A percentile compares a stretch with the other conserved stretches of the same genome.
Conservation (phyloP, 1,284 basidiomycete genomes). For the Chalciporus sp. region DNA sequence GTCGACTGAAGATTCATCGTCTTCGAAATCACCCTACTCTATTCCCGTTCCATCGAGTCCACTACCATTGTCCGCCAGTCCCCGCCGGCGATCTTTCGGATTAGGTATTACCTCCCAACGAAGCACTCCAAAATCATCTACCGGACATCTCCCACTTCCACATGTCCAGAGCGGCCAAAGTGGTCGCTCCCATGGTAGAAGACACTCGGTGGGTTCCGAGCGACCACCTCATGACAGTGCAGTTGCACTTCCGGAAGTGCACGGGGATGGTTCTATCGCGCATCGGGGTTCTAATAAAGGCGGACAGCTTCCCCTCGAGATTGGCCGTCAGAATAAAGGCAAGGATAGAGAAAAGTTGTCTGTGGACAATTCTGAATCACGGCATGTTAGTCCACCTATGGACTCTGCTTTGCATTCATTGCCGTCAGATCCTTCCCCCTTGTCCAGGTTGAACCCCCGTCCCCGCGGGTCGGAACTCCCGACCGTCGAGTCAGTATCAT, state of each 20-base stretch:
- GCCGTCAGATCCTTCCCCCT: conserved; percentile 15
- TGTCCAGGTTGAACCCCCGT: conserved; percentile 15
- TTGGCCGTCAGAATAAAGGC: conserved; percentile 27
- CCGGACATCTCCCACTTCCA: conserved; percentile 30
- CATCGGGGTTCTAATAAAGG: conserved; percentile 16
- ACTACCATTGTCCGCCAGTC: conserved; percentile 35
- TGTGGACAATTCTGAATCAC: conserved; percentile 1
- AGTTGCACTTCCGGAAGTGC: conserved; percentile 36
- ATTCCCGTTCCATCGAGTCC: conserved; percentile 34
- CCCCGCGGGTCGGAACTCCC: conserved; percentile 2
- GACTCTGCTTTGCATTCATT: conserved; percentile 25
- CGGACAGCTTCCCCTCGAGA: conserved; percentile 12
- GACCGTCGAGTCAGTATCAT: conserved; percentile 31
- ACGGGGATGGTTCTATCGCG: conserved; percentile 6
- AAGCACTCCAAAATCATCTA: conserved; percentile 34
- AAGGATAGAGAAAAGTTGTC: conserved; percentile 25
- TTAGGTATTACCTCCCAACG: conserved; percentile 30
- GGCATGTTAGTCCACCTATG: conserved; percentile 11
- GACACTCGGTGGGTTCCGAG: conserved; percentile 33
- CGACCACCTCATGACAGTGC: conserved; percentile 35
- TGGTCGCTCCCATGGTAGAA: conserved; percentile 30
- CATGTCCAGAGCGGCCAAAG: conserved; percentile 11
- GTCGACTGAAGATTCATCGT: conserved; percentile 24
- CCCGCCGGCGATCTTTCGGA: conserved; percentile 36
- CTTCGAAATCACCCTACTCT: conserved; percentile 22